Conservation (phyloP, 345 rosid genomes). For the Carallia pectinifolia region DNA sequence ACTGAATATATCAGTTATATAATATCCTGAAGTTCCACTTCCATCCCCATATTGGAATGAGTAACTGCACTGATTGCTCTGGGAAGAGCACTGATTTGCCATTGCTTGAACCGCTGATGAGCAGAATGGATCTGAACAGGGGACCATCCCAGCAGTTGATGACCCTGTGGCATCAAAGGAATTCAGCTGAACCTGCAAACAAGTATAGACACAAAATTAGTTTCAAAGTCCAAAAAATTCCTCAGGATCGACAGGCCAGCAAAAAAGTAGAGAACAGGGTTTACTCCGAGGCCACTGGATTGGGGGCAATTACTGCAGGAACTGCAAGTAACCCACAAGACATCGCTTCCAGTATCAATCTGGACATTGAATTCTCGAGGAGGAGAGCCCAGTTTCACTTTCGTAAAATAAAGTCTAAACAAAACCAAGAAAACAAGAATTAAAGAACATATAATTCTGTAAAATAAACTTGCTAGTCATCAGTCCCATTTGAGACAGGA, state of each 20-base stretch:
- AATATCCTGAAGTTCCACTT: slow-evolving; percentile 93
- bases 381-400: slow-evolving; percentile 92
- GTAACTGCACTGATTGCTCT: slow-evolving; percentile 75
- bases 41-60: slow-evolving; percentile 88
- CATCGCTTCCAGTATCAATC: slow-evolving; percentile 97
- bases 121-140: slow-evolving; percentile 46
- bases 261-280: slow-evolving; percentile 13
- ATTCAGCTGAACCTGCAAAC: slow-evolving; percentile 68
- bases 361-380: slow-evolving; percentile 95
- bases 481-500: no score
- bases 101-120: slow-evolving; percentile 49
- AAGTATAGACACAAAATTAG: slow-evolving; percentile 6
- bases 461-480: neutral
- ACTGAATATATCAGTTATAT: slow-evolving; percentile 60
- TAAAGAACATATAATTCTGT: slow-evolving; percentile 5
- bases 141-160: slow-evolving; percentile 55
- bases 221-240: slow-evolving; percentile 3
- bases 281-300: slow-evolving; percentile 87
- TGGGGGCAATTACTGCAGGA: slow-evolving; percentile 82
- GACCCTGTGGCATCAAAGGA: slow-evolving; percentile 71
- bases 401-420: slow-evolving; percentile 85
- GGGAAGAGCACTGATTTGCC: slow-evolving; percentile 59
- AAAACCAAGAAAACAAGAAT: slow-evolving; percentile 23
- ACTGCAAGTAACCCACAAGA: slow-evolving; percentile 87
- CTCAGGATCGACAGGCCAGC: neutral